Percentiles rank a stretch among this genome's conserved stretches.
Conservation (phyloP, 345 rosid species). For the Eucalyptus regnans region DNA sequence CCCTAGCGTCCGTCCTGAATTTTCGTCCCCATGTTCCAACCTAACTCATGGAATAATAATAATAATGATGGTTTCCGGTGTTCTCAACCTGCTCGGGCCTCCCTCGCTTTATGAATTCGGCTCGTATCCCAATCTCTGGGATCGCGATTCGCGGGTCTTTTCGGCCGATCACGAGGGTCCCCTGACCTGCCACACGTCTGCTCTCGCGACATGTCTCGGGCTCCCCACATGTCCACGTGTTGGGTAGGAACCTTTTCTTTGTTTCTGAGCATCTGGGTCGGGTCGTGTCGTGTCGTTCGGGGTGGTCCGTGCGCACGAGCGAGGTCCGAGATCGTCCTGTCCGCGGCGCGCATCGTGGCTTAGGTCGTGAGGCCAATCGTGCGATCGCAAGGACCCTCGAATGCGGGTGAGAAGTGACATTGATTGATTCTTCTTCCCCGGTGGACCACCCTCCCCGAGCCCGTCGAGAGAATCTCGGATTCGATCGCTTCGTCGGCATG, state of each 20-base stretch:
- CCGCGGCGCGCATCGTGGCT: background rate
- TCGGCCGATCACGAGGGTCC: background rate
- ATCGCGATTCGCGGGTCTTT: background rate
- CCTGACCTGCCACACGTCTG: background rate
- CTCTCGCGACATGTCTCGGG: background rate
- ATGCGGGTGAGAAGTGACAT: background rate
- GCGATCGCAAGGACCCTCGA: too few species aligned
- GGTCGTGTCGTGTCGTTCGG: background rate
- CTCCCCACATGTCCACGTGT: background rate
- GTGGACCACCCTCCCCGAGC: background rate
- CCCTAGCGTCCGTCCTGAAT: background rate
- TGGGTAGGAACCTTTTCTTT: background rate
- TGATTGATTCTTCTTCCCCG: background rate
- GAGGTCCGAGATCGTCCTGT: background rate
- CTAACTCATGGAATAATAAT: background rate
- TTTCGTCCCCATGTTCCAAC: background rate
- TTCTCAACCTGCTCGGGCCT: background rate
- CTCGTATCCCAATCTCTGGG: background rate
- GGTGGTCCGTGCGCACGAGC: background rate
- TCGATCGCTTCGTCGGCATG: background rate
- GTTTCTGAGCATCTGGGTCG: background rate
- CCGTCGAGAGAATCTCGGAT: background rate
- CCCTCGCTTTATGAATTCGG: background rate
- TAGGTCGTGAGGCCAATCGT: background rate
- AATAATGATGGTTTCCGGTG: background rate